A percentile compares a stretch with the other conserved stretches of the same genome.
Evolutionary conservation across 257 asterid genomes (phyloP).

Genomic region (Parsonsia alboflavescens): DNA sequence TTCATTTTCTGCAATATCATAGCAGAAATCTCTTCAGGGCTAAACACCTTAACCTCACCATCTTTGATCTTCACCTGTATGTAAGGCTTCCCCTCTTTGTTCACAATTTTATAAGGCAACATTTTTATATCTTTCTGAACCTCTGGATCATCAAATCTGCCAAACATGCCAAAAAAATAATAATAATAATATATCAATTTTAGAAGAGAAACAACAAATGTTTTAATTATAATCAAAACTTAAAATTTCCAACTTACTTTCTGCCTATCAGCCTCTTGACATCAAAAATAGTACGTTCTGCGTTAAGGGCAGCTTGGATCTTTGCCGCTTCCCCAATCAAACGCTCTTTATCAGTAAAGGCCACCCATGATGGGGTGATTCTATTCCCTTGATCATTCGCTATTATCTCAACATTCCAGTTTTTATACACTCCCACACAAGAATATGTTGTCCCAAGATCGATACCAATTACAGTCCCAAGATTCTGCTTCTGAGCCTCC

Average conservation of each 20-base stretch:
- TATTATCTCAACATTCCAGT: slow-evolving; percentile 16
- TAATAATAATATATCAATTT: too few relatives aligned
- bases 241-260: slow-evolving; percentile 10
- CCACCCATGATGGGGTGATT: slow-evolving; percentile 15
- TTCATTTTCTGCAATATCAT: slow-evolving; percentile 31
- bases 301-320: slow-evolving; percentile 19
- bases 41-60: slow-evolving; percentile 18
- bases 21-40: slow-evolving; percentile 26
- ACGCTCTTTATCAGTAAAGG: slow-evolving; percentile 12
- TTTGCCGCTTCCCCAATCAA: slow-evolving; percentile 21
- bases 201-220: too few relatives aligned
- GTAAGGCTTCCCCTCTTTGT: slow-evolving; percentile 25
- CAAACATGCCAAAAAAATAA: neutral
- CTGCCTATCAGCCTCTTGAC: slow-evolving; percentile 22
- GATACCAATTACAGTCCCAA: slow-evolving; percentile 13
- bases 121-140: slow-evolving; percentile 23
- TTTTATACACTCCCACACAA: slow-evolving; percentile 14
- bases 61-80: slow-evolving; percentile 24
- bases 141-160: slow-evolving; percentile 30
- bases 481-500: slow-evolving; percentile 11
- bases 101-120: slow-evolving; percentile 22
- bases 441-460: slow-evolving; percentile 18
- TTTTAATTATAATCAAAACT: neutral
- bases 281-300: slow-evolving; percentile 16
- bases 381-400: slow-evolving; percentile 11